Conservation (phyloP, 148 eudicot genomes). For the Silene uniflora region DNA sequence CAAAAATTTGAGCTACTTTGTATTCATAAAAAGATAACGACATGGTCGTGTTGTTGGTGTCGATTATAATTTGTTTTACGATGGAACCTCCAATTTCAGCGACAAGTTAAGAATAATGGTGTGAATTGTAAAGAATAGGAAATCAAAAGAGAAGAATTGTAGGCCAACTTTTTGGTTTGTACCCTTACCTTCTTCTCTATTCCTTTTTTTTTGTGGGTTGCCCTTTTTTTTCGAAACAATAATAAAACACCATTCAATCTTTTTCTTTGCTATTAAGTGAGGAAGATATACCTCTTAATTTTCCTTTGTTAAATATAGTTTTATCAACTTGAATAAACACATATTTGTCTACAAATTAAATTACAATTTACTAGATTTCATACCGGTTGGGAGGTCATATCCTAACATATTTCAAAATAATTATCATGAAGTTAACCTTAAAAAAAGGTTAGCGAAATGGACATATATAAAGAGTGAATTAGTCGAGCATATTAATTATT, state of each 20-base stretch:
- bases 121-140: neutral
- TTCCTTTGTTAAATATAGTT: no score
- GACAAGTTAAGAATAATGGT: no score
- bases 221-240: neutral
- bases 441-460: no score
- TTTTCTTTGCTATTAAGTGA: neutral
- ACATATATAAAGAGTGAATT: no score
- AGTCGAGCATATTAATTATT: no score
- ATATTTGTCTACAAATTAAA: no score
- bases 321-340: no score
- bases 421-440: no score
- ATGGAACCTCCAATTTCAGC: neutral
- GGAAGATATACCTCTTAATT: no score
- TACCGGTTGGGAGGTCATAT: no score
- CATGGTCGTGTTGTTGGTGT: neutral
- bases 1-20: neutral
- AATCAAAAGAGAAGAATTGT: neutral
- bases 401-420: no score
- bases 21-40: neutral
- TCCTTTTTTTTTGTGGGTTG: neutral
- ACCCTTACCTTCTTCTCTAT: neutral
- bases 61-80: neutral
- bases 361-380: no score
- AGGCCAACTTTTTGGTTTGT: neutral
- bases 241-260: constrained; percentile 3